These are phyloP conservation scores for Phytophthora sp. DNA, from an alignment of 352 stramenopile species.

Conservation along the genomic window DNA sequence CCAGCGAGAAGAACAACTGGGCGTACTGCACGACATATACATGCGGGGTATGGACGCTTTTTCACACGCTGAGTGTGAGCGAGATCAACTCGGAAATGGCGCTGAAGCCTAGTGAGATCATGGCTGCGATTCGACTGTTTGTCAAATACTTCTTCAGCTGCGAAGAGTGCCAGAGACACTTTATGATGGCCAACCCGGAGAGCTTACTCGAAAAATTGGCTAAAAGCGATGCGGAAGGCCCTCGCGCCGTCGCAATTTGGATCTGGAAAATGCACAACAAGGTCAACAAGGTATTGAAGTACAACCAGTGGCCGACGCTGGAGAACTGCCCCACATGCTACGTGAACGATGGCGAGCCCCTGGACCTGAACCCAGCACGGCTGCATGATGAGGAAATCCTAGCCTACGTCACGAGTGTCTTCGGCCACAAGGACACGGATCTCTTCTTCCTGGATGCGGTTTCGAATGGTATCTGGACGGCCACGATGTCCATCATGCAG, in stretches of 20 bases:
- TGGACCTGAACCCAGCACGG: constrained; percentile 52
- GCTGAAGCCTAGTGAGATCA: constrained; percentile 64
- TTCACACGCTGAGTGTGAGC: constrained; percentile 69
- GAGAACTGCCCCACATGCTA: constrained; percentile 62
- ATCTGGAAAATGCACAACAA: constrained; percentile 88
- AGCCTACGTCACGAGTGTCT: constrained; percentile 56
- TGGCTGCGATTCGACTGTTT: constrained; percentile 66
- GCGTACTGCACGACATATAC: constrained; percentile 76
- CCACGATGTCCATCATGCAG: constrained; percentile 45
- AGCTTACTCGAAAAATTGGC: constrained; percentile 55
- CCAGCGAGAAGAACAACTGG: constrained; percentile 59
- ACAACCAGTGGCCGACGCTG: constrained; percentile 61
- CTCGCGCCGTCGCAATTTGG: constrained; percentile 64
- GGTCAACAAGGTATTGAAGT: constrained; percentile 82
- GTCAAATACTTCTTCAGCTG: constrained; percentile 85
- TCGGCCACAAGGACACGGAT: constrained; percentile 55
- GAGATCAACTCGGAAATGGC: constrained; percentile 35
- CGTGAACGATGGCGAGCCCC: constrained; percentile 45
- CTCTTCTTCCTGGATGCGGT: constrained; percentile 52
- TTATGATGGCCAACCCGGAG: constrained; percentile 69
- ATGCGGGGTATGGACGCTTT: constrained; percentile 81
- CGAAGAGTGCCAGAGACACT: constrained; percentile 75
- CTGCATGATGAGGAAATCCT: constrained; percentile 58
- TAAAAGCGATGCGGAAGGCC: constrained; percentile 44
- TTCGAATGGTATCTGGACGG: constrained; percentile 44